phyloP scores from a whole-genome alignment of 306 rosid species.

The Dryas octopetala region DNA sequence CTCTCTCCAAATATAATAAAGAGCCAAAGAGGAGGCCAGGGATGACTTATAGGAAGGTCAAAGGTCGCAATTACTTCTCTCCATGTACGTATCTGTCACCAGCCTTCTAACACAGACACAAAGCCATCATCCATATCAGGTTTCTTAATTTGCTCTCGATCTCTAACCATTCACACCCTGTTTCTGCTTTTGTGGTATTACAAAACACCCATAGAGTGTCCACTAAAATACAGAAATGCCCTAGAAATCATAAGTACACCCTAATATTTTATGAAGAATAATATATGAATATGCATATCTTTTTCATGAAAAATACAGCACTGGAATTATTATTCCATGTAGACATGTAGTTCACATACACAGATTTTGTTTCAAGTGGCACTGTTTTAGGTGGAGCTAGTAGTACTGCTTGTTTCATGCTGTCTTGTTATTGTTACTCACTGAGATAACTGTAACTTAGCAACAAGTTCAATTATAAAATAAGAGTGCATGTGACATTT shows the following conservation, averaged over 20 bases:
- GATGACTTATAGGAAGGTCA: constrained; percentile 18
- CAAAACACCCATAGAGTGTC: neutral
- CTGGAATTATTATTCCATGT: too few relatives aligned
- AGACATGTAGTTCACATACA: too few relatives aligned
- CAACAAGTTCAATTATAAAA: too few relatives aligned
- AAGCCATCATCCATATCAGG: neutral
- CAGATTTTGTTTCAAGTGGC: too few relatives aligned
- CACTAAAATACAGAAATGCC: neutral
- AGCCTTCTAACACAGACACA: neutral
- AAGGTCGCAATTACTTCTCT: constrained; percentile 13
- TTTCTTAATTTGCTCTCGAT: neutral
- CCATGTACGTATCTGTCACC: constrained; percentile 8
- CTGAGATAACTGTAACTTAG: too few relatives aligned
- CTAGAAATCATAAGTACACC: neutral
- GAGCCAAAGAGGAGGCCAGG: neutral
- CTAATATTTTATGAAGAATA: too few relatives aligned
- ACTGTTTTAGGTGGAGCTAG: too few relatives aligned
- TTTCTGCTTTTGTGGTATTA: neutral
- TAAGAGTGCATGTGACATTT: too few relatives aligned
- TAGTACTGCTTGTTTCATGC: too few relatives aligned
- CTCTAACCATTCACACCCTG: neutral
- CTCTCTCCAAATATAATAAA: neutral
- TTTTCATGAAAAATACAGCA: too few relatives aligned
- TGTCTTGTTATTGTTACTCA: too few relatives aligned
- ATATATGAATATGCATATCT: too few relatives aligned